Base-by-base conservation (phyloP, 768 basidiomycete genomes). In the Lactarius psammicola region DNA sequence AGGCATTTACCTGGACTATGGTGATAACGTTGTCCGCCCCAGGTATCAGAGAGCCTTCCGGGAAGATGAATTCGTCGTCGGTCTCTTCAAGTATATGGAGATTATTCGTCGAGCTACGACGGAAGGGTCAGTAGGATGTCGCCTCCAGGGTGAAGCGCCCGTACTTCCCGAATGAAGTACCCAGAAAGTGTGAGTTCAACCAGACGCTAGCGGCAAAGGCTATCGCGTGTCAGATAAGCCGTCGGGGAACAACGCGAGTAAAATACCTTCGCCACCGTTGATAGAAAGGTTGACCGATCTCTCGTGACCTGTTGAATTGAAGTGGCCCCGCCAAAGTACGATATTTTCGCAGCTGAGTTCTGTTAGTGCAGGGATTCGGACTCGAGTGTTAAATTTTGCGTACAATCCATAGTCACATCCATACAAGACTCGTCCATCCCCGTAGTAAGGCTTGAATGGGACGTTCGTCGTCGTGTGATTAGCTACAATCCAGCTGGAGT, bases 391-490 rank as follows among this genome's bases (percentile, higher is more conserved):
- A 9, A 15, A 30, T 56, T 63, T 49, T 75, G 7, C 60, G 17
- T 66, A 92, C 90, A 87, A 94, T 64, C 86, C 89, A 74, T 94
- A 94, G 75, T 94, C 92, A 72, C 91, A 93, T 1, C 90, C 91
- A 74, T 91, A 93, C 33, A 94, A 76, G n/a, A 92, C 78, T 42
- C 88, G 79, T 1, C 89, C 89, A 67, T 91, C 88, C 1, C 89
- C 89, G 68, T 88, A 90, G 66, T 82, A 78, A 4, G 88, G 88
- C 70, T 85, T 85, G 57, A 79, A 79, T 2, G 89, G 87, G 63
- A 88, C 86, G 69, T 89, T 90, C 33, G 92, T 92, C 26, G 79
- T 81, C n/a, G 81, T 89, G 66, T 87, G 86, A 70, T 90, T 81
- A 18, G 90, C 92, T 62, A 80, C 70, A 10, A 78, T 80, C 92